phyloP scores from a whole-genome alignment of 805 yeast genomes.

The Candida nanaspora region DNA sequence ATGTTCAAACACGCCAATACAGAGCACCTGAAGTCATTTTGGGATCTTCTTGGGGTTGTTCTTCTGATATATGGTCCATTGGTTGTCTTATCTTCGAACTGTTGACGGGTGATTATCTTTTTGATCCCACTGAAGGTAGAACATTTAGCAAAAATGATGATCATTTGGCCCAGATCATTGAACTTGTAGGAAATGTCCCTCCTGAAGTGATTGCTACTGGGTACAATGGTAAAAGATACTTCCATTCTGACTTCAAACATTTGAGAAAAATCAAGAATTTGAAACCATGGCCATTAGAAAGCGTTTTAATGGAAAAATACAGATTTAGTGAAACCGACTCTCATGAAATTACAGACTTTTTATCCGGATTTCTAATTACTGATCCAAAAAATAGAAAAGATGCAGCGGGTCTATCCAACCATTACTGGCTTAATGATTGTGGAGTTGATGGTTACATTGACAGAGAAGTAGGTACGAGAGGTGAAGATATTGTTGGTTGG shows the following conservation, averaged over 20 bases:
- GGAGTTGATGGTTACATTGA: conserved; percentile 72
- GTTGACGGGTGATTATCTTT: conserved; percentile 87
- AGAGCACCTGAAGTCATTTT: conserved; percentile 83
- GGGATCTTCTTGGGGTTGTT: conserved; percentile 89
- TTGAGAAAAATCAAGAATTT: conserved; percentile 72
- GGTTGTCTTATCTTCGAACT: conserved; percentile 90
- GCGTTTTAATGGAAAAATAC: conserved; percentile 82
- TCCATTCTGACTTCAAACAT: conserved; percentile 29
- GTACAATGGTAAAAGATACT: conserved; percentile 45
- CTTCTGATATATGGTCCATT: conserved; percentile 93
- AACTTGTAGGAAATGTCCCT: conserved; percentile 34
- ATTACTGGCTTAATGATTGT: conserved; percentile 78
- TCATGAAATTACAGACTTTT: conserved; percentile 62
- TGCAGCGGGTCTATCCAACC: conserved; percentile 92
- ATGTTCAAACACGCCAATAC: conserved; percentile 88
- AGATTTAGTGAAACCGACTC: conserved; percentile 65
- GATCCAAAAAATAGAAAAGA: conserved; percentile 84
- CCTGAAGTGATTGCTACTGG: conserved; percentile 55
- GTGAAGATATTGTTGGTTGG: conserved; percentile 93
- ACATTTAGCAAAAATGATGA: conserved; percentile 87
- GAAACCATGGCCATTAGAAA: conserved; percentile 83
- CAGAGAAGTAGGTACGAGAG: conserved; percentile 71
- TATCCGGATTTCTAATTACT: conserved; percentile 73
- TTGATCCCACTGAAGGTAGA: conserved; percentile 79
- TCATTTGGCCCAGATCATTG: conserved; percentile 92